Conservation (phyloP, 2,329 filamentous ascomycete species). For the Phyllosticta citribraziliensis region DNA sequence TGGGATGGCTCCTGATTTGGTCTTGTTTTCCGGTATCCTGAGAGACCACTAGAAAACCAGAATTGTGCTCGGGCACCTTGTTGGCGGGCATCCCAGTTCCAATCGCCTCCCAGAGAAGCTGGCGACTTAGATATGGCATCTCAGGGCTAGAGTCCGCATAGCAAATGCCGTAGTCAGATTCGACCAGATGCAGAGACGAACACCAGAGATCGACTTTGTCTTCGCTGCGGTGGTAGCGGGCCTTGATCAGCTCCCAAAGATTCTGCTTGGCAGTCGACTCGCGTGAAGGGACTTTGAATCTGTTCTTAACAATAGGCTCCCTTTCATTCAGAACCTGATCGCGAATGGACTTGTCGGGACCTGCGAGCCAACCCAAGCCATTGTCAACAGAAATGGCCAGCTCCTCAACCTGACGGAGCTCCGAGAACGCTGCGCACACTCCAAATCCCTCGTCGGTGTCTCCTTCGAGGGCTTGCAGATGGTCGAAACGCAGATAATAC, state of each 20-base stretch:
- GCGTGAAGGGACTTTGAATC: conserved; percentile 20
- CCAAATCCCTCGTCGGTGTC: conserved; percentile 53
- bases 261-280: conserved; percentile 24
- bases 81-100: background rate
- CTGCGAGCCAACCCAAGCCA: conserved; percentile 57
- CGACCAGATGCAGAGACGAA: background rate
- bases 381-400: conserved; percentile 59
- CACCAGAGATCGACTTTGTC: background rate
- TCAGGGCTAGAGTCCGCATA: background rate
- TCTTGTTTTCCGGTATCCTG: background rate
- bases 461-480: conserved; percentile 50
- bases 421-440: conserved; percentile 52
- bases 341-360: conserved; percentile 47
- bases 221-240: background rate
- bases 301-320: conserved; percentile 16
- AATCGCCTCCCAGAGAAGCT: background rate
- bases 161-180: background rate
- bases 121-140: background rate
- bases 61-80: background rate
- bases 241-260: conserved; percentile 26
- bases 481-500: conserved; percentile 49
- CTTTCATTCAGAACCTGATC: conserved; percentile 37
- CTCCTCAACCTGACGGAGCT: conserved; percentile 47
- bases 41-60: background rate
- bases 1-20: conserved; percentile 10